Conservation (phyloP, 306 rosid species). For the Dalbergia oliveri region DNA sequence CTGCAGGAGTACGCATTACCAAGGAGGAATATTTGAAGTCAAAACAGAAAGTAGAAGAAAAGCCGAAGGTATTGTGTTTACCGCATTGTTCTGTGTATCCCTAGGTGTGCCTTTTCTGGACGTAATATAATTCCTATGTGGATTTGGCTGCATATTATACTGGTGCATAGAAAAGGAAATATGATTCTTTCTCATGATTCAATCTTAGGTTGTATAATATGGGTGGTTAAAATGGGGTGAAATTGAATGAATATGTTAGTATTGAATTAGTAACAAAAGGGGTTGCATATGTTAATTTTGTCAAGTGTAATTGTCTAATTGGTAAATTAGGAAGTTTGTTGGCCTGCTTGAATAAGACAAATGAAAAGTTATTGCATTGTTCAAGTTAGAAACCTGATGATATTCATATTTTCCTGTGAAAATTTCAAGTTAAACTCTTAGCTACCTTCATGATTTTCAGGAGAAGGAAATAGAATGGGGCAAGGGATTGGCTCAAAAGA, state of each 20-base stretch:
- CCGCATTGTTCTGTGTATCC: constrained; percentile 18
- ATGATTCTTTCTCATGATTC: constrained; percentile 3
- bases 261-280: not conserved
- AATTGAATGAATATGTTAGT: constrained; percentile 29
- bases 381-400: not conserved
- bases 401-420: constrained; percentile 16
- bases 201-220: constrained; percentile 32
- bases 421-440: constrained; percentile 3
- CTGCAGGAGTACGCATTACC: constrained; percentile 50
- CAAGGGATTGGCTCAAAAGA: constrained; percentile 94
- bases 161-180: constrained; percentile 12
- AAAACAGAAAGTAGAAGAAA: constrained; percentile 73
- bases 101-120: constrained; percentile 20
- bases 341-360: constrained; percentile 6
- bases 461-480: constrained; percentile 93
- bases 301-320: not conserved
- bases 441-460: constrained; percentile 50
- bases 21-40: constrained; percentile 83
- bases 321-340: not conserved
- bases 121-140: not conserved
- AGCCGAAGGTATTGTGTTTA: constrained; percentile 76
- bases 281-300: not conserved
- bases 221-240: not conserved
- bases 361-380: not conserved
- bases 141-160: constrained; percentile 32